A percentile compares a stretch with the other conserved stretches of the same genome.
These are phyloP conservation scores for Trametes pubescens DNA, from an alignment of 1,284 basidiomycete species.

Conservation along the genomic window DNA sequence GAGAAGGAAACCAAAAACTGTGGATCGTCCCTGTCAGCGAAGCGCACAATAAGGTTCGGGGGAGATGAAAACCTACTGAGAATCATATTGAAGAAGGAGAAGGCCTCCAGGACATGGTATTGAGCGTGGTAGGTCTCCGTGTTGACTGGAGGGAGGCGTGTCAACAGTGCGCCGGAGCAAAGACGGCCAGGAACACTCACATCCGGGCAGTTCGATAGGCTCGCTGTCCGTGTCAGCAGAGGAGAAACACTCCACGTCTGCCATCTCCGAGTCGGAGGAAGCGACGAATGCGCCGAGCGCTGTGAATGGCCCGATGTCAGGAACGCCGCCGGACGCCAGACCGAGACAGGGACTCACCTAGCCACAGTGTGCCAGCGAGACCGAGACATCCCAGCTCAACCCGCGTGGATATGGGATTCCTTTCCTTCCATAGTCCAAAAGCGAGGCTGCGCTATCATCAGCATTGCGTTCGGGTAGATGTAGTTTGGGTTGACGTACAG, in stretches of 20 bases:
- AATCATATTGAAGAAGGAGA: constrained; percentile 78
- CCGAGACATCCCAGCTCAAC: constrained; percentile 76
- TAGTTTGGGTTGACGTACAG: constrained; percentile 56
- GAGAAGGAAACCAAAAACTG: constrained; percentile 70
- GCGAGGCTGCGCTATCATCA: constrained; percentile 54
- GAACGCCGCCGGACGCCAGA: constrained; percentile 18
- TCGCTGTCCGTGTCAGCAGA: constrained; percentile 57
- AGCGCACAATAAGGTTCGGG: constrained; percentile 24
- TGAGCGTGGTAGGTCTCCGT: constrained; percentile 82
- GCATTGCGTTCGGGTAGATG: neutral
- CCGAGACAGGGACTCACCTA: constrained; percentile 57
- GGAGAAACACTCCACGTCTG: constrained; percentile 82
- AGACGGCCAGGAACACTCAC: constrained; percentile 52
- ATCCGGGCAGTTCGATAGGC: constrained; percentile 63
- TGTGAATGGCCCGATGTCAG: constrained; percentile 42
- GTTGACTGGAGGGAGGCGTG: constrained; percentile 51
- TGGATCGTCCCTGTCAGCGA: constrained; percentile 31
- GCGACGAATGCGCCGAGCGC: constrained; percentile 77
- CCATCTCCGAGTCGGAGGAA: constrained; percentile 75
- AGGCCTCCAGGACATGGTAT: constrained; percentile 80
- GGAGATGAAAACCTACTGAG: constrained; percentile 57
- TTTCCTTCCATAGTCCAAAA: constrained; percentile 66
- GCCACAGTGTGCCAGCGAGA: constrained; percentile 79
- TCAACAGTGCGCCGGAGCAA: constrained; percentile 9
- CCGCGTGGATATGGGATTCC: constrained; percentile 81